These are phyloP conservation scores for Hygrophorus russula DNA, from an alignment of 768 basidiomycete genomes.

Conservation along the genomic window DNA sequence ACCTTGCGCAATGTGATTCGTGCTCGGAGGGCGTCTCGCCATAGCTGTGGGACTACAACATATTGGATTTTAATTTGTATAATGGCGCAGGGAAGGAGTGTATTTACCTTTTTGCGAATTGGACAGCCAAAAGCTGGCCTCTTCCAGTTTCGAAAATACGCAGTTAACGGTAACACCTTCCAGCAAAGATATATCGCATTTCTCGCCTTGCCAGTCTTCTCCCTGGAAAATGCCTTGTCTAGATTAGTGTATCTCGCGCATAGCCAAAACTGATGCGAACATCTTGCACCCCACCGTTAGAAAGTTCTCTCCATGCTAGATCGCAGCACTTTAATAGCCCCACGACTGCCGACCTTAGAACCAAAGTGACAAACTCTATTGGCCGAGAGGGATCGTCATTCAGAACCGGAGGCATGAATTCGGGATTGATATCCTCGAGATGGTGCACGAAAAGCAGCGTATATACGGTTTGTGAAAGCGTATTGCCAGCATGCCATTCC, in stretches of 20 bases:
- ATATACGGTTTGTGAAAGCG: constrained; percentile 79
- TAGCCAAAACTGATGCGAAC: constrained; percentile 28
- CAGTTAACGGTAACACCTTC: constrained; percentile 49
- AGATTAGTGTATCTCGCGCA: constrained; percentile 4
- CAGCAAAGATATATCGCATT: constrained; percentile 67
- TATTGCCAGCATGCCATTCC: constrained; percentile 79
- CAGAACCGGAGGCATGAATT: constrained; percentile 23
- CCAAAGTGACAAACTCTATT: constrained; percentile 50
- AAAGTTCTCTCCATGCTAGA: constrained; percentile 70
- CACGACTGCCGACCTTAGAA: constrained; percentile 55
- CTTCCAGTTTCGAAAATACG: constrained; percentile 44
- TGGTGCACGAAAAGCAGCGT: constrained; percentile 68
- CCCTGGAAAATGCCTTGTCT: constrained; percentile 30
- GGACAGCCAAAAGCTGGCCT: constrained; percentile 51
- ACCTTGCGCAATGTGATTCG: constrained; percentile 54
- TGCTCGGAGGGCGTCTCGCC: constrained; percentile 39
- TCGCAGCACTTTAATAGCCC: constrained; percentile 76
- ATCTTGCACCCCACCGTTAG: constrained; percentile 66
- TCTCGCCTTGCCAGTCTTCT: constrained; percentile 88
- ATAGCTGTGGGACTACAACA: constrained; percentile 29
- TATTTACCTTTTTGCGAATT: constrained; percentile 29
- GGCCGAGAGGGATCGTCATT: constrained; percentile 37
- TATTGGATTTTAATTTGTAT: background rate
- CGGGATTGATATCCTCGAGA: constrained; percentile 48
- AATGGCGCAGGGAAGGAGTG: background rate